Percentiles rank a stretch among this genome's conserved stretches.
Evolutionary conservation across 2,329 filamentous ascomycete species (phyloP).

Genomic region (Claviceps pusilla): DNA sequence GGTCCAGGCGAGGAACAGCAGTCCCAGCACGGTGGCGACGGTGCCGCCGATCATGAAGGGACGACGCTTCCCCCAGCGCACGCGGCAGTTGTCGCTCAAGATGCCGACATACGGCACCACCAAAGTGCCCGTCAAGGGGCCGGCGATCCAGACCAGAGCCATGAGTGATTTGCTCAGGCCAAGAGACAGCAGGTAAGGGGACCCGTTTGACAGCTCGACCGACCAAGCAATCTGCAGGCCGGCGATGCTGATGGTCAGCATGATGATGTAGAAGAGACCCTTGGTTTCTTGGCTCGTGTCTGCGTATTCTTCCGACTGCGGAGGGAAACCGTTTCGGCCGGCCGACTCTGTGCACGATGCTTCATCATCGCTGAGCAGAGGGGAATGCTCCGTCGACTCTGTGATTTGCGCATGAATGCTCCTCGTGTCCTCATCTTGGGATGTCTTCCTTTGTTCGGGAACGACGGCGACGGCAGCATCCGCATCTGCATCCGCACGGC

Average conservation of each 20-base stretch:
- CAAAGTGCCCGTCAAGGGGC: conserved; percentile 61
- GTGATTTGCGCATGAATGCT: not conserved
- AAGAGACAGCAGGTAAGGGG: conserved; percentile 65
- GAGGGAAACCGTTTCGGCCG: not conserved
- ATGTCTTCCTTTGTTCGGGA: not conserved
- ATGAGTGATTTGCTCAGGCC: conserved; percentile 72
- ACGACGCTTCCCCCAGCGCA: conserved; percentile 62
- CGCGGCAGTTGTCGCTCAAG: conserved; percentile 61
- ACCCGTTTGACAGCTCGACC: conserved; percentile 85
- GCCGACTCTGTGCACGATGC: not conserved
- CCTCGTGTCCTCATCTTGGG: not conserved
- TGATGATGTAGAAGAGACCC: conserved; percentile 70
- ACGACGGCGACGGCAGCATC: not conserved
- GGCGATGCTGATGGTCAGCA: conserved; percentile 75
- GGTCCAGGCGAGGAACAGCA: conserved; percentile 60
- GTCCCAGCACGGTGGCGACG: conserved; percentile 48
- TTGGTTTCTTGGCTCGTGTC: conserved; percentile 47
- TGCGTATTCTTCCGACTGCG: not conserved
- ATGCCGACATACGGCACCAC: conserved; percentile 76
- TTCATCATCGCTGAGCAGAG: conserved; percentile 12
- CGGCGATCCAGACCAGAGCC: conserved; percentile 73
- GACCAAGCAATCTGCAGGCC: conserved; percentile 92
- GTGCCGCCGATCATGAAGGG: conserved; percentile 67
- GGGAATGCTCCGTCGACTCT: conserved; percentile 16
- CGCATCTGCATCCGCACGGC: not conserved